Evolutionary conservation across 345 rosid species (phyloP), one percentile per base, ranked within the genome.

Genomic region (Nasturtium officinale): DNA sequence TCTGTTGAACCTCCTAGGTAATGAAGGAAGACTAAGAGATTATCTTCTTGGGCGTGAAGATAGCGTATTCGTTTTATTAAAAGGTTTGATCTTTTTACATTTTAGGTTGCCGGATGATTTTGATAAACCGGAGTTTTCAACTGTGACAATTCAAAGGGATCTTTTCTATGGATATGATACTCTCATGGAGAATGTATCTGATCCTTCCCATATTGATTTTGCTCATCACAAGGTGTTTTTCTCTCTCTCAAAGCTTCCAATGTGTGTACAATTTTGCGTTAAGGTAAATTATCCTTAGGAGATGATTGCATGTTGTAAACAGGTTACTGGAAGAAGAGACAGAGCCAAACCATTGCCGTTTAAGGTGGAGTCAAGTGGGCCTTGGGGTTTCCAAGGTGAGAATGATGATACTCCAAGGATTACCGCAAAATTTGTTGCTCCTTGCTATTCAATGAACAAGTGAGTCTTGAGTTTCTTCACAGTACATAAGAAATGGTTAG

Each of bases 301-400:
- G 43, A 62, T 46, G 38, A 7, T 60, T 59, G 21, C 11, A 5
- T 51, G 54, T 68, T 61, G 51, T 25, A 5, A 70, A 48, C 83
- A 91, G 98, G 99, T 91, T 54, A 91, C 99, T 6, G 97, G 99
- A 73, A 95, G 97, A 84, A 90, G 97, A 77, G 99, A 95, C 59
- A 78, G 96, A 84, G 99, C 97, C n/a, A 95, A 91, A 78, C 88
- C 99, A 54, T 78, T 95, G 80, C 87, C 88, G 0, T 95, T 95
- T 70, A 88, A 91, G 82, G 64, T 95, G 82, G 96, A 90, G 62
- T 81, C 88, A 55, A 84, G 81, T 48, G 99, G 99, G 12, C 87
- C 87, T 25, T 90, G 96, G 97, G 99, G 96, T 70, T 95, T 87
- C 76, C 80, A 85, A 52, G 99, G 99, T 66, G 84, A 90, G 23